Base-by-base conservation (phyloP, 1,139 yeast species). In the Tardiomyces blankii region DNA sequence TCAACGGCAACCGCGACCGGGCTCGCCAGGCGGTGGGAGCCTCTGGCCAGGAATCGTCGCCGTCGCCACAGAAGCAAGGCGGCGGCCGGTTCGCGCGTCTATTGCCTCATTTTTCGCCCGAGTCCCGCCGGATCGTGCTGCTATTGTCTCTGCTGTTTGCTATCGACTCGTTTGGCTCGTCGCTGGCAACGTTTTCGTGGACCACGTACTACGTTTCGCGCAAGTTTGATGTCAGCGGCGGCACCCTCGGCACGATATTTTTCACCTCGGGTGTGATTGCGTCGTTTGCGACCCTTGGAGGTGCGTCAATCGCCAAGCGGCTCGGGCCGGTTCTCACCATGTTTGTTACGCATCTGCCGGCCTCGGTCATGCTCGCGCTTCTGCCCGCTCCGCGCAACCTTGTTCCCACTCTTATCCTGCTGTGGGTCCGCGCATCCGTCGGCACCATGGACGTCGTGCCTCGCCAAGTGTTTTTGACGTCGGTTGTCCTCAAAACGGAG, bases 381-480 rank as follows among this genome's bases (percentile, higher is more conserved):
- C 69, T 74, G 3, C 82, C 91, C 5, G 57, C 73, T 14, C 60
- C 64, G 4, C 45, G 56, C 2, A 46, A 43, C n/a, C 45, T 49
- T 27, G 33, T 43, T 16, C 47, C 55, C 4, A 69, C 73, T 0
- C 57, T 70, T 55, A 49, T 56, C 1, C 52, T 66, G 13, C 62
- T 78, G 38, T 51, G 78, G 18, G 59, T 73, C 16, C 72, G 82
- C 48, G 74, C 76, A 46, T 64, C 77, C 1, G 72, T 88, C 1
- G 71, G 80, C 2, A 76, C 88, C 0, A 86, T 87, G 91, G 96
- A 88, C 60, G 95, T 87, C 27, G 93, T 87, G 1, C 95, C 96
- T 7, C 73, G 96, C 45, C 95, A 87, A 62, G 77, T 87, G 3
- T 68, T 88, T 40, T 64, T 87, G 38, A 78, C 94, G 0, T 74